A percentile compares a stretch with the other conserved stretches of the same genome.
Evolutionary conservation across 257 asterid species (phyloP).

Genomic region (Forsythia suspensa): DNA sequence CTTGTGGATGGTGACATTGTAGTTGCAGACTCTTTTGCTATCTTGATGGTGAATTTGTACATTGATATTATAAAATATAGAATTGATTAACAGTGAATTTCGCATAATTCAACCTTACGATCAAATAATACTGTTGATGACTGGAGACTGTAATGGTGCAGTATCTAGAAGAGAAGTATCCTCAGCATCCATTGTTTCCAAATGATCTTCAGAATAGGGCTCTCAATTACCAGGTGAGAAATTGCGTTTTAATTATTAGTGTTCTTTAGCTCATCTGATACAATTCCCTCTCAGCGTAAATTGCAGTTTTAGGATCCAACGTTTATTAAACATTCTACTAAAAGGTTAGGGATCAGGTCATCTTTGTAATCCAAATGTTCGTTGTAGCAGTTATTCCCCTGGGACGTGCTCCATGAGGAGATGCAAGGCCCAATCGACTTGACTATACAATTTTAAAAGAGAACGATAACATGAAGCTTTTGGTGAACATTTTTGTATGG

Average conservation of each 20-base stretch:
- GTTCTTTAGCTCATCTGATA: too few species aligned
- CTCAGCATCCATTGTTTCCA: constrained; percentile 82
- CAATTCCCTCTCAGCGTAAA: too few species aligned
- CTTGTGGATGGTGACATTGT: constrained; percentile 75
- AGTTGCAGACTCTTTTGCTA: constrained; percentile 77
- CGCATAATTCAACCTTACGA: not conserved
- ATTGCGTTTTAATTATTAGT: not conserved
- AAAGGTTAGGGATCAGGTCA: too few species aligned
- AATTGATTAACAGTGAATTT: not conserved
- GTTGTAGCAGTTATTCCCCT: too few species aligned
- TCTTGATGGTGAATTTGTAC: constrained; percentile 63
- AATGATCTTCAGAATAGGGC: constrained; percentile 64
- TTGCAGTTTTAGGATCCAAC: too few species aligned
- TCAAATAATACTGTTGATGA: not conserved
- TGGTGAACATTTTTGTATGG: too few species aligned
- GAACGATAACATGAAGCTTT: too few species aligned
- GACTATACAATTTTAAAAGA: too few species aligned
- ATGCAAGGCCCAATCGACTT: too few species aligned
- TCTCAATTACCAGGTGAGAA: constrained; percentile 58
- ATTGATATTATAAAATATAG: not conserved
- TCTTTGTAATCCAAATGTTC: too few species aligned
- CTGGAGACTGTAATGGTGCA: constrained; percentile 26
- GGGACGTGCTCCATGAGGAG: too few species aligned
- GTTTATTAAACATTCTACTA: too few species aligned
- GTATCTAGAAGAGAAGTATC: constrained; percentile 92